Conservation (phyloP, 2,329 filamentous ascomycete species). For the Arachnomyces sp. region DNA sequence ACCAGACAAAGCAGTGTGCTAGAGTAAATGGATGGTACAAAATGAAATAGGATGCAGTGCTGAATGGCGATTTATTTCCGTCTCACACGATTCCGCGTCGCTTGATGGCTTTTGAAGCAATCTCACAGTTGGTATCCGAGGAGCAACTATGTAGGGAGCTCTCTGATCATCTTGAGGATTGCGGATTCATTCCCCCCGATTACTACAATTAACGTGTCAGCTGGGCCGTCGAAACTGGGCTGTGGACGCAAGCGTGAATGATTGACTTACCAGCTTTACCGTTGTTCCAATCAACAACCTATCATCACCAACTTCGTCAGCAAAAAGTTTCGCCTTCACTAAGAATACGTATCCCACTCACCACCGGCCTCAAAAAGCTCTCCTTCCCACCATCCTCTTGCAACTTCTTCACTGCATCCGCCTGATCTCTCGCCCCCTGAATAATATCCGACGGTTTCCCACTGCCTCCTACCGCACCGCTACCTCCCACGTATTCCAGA, state of each 20-base stretch:
- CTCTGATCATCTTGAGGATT: slow-evolving; percentile 71
- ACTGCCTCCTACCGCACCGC: slow-evolving; percentile 56
- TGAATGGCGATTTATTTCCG: too few relatives aligned
- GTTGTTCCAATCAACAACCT: slow-evolving; percentile 84
- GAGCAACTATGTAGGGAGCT: too few relatives aligned
- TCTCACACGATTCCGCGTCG: too few relatives aligned
- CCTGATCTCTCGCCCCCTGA: slow-evolving; percentile 61
- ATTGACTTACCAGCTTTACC: slow-evolving; percentile 58
- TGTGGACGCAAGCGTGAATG: not conserved
- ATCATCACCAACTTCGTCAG: slow-evolving; percentile 12
- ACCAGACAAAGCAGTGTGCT: too few relatives aligned
- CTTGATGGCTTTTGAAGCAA: too few relatives aligned
- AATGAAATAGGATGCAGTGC: not conserved
- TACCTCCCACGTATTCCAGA: slow-evolving; percentile 66
- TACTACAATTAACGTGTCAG: slow-evolving; percentile 30
- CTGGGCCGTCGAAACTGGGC: not conserved
- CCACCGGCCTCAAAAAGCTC: slow-evolving; percentile 65
- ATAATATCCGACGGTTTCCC: slow-evolving; percentile 58
- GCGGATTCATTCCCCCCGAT: slow-evolving; percentile 75
- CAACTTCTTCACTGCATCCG: slow-evolving; percentile 72
- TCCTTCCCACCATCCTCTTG: slow-evolving; percentile 58
- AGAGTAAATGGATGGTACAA: not conserved
- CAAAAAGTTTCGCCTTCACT: too few relatives aligned
- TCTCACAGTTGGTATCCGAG: too few relatives aligned
- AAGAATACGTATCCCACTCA: slow-evolving; percentile 43